Percentiles rank a stretch among this genome's conserved stretches.
These are phyloP conservation scores for Calonectria pseudoreteaudii DNA, from an alignment of 2,329 filamentous ascomycete genomes.

Conservation along the genomic window DNA sequence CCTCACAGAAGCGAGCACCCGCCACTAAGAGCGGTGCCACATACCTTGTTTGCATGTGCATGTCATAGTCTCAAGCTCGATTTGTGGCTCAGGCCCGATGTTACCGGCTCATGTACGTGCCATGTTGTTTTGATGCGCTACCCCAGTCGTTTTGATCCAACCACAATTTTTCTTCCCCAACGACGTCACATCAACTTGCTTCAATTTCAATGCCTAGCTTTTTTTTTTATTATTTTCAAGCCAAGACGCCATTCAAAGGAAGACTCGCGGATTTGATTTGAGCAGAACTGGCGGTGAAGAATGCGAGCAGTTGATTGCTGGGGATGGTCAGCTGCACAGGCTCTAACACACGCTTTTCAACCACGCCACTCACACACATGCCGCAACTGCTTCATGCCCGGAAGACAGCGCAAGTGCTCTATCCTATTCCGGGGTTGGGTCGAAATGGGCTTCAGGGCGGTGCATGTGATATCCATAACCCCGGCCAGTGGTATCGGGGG, in stretches of 20 bases:
- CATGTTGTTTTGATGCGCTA: background rate
- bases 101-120: background rate
- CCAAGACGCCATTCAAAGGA: background rate
- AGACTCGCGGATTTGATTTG: background rate
- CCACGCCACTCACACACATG: background rate
- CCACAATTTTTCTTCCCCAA: background rate
- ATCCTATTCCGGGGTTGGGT: constrained; percentile 1
- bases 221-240: background rate
- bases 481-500: background rate
- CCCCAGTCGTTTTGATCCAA: background rate
- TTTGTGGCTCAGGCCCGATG: background rate
- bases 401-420: background rate
- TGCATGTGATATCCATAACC: constrained; percentile 2
- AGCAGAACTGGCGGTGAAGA: background rate
- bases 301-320: background rate
- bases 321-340: background rate
- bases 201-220: background rate
- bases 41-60: background rate
- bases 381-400: background rate
- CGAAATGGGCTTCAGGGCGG: background rate
- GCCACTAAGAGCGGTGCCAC: background rate
- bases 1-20: background rate
- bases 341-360: background rate
- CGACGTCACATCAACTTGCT: background rate
- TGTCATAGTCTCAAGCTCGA: background rate